Evolutionary conservation across 805 yeast genomes (phyloP), one percentile per base, ranked within the genome.

Genomic region (Yamadazyma olivae): DNA sequence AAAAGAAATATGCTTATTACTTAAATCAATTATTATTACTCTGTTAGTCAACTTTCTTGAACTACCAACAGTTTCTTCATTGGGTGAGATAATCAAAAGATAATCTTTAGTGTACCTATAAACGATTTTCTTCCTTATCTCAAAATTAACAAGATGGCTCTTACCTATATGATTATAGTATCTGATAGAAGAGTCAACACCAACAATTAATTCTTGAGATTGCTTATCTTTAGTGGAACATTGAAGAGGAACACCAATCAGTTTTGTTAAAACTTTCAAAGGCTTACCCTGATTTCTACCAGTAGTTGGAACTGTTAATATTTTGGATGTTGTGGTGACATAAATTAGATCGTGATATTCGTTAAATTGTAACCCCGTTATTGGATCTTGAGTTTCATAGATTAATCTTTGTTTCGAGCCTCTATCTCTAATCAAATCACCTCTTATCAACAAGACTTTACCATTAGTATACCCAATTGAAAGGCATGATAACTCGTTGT

Each of bases 391-490:
- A 34, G 81, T 75, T 40, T 83, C 86, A 53, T 80, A 86, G 1
- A 90, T 79, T 0, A 83, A 56, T 19, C 97, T 67, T 51, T 91
- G 98, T 45, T 93, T 76, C 7, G 95, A 79, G 0, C 98, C 98
- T 40, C 95, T 67, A 53, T 93, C 99, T 48, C 89, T 77, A 5
- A 87, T 46, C 21, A 93, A 57, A 56, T 93, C 98, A 6, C 99
- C 99, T 43, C 98, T 64, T 0, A 90, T 76, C 5, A 90, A 62
- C 2, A 90, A 65, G 2, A 90, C 88, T 15, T 79, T 71, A 2
- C 99, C 99, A 56, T 89, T 83, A 10, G 90, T 82, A 49, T 79
- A 86, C 0, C 96, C 96, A 30, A 86, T 61, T 0, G 84, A 90
- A 5, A 83, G 56, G 22, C 85, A 75, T 3, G 86, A 71, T 41